Percentiles rank a stretch among this genome's conserved stretches.
phyloP scores from a whole-genome alignment of 192 early-diverging fungal genomes.

The Thoreauomyces humboldtii region DNA sequence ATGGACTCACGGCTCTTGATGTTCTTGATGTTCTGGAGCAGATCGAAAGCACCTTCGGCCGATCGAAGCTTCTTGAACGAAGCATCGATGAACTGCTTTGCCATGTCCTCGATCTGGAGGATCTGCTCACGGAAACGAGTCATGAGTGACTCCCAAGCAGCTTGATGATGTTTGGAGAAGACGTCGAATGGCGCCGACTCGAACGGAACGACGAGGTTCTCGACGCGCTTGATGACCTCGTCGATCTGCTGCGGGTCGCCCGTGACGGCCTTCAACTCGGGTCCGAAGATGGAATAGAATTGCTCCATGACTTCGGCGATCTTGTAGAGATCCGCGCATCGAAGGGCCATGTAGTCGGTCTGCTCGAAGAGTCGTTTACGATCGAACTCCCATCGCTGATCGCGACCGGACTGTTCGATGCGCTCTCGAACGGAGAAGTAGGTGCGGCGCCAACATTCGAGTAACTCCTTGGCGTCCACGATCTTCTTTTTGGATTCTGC shows the following conservation, averaged over 20 bases:
- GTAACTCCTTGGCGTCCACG: slow-evolving; percentile 50
- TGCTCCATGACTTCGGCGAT: slow-evolving; percentile 68
- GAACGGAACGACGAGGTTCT: slow-evolving; percentile 58
- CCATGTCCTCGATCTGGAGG: slow-evolving; percentile 66
- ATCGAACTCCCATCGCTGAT: slow-evolving; percentile 69
- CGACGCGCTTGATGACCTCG: slow-evolving; percentile 66
- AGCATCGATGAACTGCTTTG: slow-evolving; percentile 66
- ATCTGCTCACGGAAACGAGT: slow-evolving; percentile 64
- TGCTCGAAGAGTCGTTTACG: slow-evolving; percentile 65
- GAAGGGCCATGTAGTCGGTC: slow-evolving; percentile 64
- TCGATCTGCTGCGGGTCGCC: slow-evolving; percentile 66
- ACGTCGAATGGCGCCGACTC: slow-evolving; percentile 60
- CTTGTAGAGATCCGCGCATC: slow-evolving; percentile 58
- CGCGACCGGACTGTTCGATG: slow-evolving; percentile 62
- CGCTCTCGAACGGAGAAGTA: slow-evolving; percentile 62
- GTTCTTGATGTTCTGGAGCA: slow-evolving; percentile 66
- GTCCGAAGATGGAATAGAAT: slow-evolving; percentile 67
- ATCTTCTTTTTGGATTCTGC: slow-evolving; percentile 56
- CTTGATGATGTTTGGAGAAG: slow-evolving; percentile 57
- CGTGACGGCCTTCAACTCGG: slow-evolving; percentile 64
- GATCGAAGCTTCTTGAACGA: slow-evolving; percentile 63
- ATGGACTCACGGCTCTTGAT: slow-evolving; percentile 59
- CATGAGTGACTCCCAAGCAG: slow-evolving; percentile 60
- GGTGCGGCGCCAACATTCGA: slow-evolving; percentile 59
- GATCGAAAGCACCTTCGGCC: slow-evolving; percentile 63